Evolutionary conservation across 306 rosid genomes (phyloP), one percentile per base, ranked within the genome.

Genomic region (Malus sylvestris): DNA sequence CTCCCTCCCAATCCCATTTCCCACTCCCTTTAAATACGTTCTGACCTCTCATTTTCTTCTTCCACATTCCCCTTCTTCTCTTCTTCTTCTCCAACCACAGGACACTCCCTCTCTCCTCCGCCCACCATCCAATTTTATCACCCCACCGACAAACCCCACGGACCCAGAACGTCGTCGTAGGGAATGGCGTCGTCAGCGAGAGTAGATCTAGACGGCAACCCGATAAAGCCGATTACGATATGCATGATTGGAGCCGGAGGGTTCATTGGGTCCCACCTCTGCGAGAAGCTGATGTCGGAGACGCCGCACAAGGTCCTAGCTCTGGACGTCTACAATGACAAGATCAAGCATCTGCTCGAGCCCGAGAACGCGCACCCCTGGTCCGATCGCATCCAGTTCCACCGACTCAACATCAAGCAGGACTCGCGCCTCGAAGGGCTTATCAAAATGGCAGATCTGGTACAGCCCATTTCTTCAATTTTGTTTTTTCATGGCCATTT

Each of bases 171-270:
- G 19, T 13, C 13, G 55, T 18, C 10, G 1, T 10, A 16, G 10
- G 9, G 62, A 55, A 86, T 91, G 94, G 93, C 92, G 81, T 84
- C 93, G 40, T 3, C 81, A 9, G 42, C 87, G 62, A 81, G 96
- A 23, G 82, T 88, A 68, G 98, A 93, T 93, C 96, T 93, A 40
- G 93, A 89, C 49, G 96, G 96, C 10, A 91, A 83, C 20, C 87
- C 89, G 53, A 91, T 93, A 3, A 89, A 87, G 86, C 85, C 97
- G 67, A 80, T 93, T 29, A 89, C 98, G 15, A 91, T 93, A 29
- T 93, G 98, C 88, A 93, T 93, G 97, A 93, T 93, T 23, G 98
- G 98, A 0, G 98, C 98, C 6, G 98, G 97, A 2, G 98, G 98
- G 0, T 93, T 93, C 93, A 93, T 93, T 3, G 98, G 98, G 4